Conservation (phyloP, 2,329 filamentous ascomycete species). For the Botrytis fabae region DNA sequence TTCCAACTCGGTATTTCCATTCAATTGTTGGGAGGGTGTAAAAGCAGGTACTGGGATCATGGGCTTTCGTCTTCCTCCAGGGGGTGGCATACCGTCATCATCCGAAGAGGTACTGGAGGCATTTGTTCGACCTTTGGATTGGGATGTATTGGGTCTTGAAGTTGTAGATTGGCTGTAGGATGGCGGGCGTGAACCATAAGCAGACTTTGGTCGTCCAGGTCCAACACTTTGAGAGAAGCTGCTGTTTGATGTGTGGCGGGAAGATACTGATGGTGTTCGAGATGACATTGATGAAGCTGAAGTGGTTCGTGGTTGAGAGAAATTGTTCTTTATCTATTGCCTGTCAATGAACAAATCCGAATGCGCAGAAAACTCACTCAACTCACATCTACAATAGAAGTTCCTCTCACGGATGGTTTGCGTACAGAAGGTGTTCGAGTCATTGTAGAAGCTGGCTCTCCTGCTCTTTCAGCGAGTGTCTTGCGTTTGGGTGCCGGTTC, state of each 20-base stretch:
- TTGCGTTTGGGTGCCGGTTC: conserved; percentile 62
- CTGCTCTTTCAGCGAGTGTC: conserved; percentile 55
- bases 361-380: conserved; percentile 25
- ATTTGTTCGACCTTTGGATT: conserved; percentile 46
- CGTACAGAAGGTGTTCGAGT: conserved; percentile 46
- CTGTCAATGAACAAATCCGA: background rate
- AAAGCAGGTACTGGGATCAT: conserved; percentile 45
- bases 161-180: conserved; percentile 50
- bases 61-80: conserved; percentile 52
- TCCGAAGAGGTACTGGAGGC: conserved; percentile 43
- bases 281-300: conserved; percentile 44
- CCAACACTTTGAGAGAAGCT: conserved; percentile 60
- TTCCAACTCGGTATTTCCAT: conserved; percentile 33
- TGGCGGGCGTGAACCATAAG: conserved; percentile 48
- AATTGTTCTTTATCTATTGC: conserved; percentile 11
- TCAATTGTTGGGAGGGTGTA: conserved; percentile 29
- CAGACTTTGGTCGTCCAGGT: conserved; percentile 50
- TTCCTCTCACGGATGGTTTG: conserved; percentile 42
- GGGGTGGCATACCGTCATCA: conserved; percentile 36
- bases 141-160: conserved; percentile 45
- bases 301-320: conserved; percentile 27
- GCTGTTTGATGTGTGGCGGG: conserved; percentile 48
- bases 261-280: conserved; percentile 45
- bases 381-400: conserved; percentile 36
- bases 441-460: conserved; percentile 48